Base-by-base conservation (phyloP, 2,329 filamentous ascomycete genomes). In the Zasmidium cellare region DNA sequence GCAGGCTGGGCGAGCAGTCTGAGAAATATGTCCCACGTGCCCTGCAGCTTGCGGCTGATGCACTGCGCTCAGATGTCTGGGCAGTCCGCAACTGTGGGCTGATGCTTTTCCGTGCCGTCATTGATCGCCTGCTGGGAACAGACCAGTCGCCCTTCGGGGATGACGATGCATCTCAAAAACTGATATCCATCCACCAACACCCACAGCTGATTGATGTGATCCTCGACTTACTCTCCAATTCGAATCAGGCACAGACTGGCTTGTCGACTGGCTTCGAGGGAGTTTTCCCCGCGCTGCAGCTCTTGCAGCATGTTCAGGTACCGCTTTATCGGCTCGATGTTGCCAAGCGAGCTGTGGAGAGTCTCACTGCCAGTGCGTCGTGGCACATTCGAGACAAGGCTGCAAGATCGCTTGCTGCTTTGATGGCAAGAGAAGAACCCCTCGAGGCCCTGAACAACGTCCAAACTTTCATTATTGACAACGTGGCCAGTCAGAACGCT, bases 41-140 rank as follows among this genome's bases (percentile, higher is more conserved):
- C 31, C 80, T 99, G 3, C 84, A 87, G 60, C 80, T 97, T n/a
- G 92, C 92, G 1, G 90, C 90, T 11, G 83, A 84, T 58, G 91
- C 89, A 52, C 80, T 99, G 16, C 88, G 86, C 46, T 94, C 91
- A 0, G 83, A 89, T 58, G 85, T 94, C 20, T 99, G 94, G 94
- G 91, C 92, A 0, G 92, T 99, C 56, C 87, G 92, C 1, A 99
- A 99, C 72, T 97, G 92, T 65, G 92, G 92, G 1, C 77, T 97
- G 31, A 89, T 97, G 76, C 84, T 99, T 6, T 87, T 97, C 63
- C 86, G 93, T 55, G 91, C 91, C 61, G 80, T 97, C 3, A 89
- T 96, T 53, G 90, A 94, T 70, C 84, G 84, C 61, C 77, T 96
- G 1, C 85, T 94, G 24, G 90, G 90, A 16, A 90, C 87, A 0